Evolutionary conservation across 306 rosid species (phyloP).

Genomic region (Trifolium fragiferum): DNA sequence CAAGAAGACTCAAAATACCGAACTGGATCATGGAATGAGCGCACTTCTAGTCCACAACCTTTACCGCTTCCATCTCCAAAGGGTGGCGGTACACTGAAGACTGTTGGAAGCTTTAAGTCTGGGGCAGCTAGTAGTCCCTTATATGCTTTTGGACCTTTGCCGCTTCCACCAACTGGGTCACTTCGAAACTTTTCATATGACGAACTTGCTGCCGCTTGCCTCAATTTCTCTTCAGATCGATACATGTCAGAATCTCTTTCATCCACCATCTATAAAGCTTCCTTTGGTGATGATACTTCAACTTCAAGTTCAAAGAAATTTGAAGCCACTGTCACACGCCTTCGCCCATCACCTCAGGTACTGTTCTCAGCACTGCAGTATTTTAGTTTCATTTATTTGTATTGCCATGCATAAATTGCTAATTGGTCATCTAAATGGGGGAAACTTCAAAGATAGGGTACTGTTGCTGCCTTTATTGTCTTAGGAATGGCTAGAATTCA

Average conservation of each 20-base stretch:
- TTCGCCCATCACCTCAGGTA: slow-evolving; percentile 33
- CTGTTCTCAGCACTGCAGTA: slow-evolving; percentile 12
- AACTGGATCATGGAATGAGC: slow-evolving; percentile 24
- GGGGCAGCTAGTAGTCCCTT: slow-evolving; percentile 8
- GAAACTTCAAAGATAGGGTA: neutral
- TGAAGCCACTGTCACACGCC: slow-evolving; percentile 32
- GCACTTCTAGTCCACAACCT: slow-evolving; percentile 7
- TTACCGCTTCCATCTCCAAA: slow-evolving; percentile 32
- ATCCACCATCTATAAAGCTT: slow-evolving; percentile 27
- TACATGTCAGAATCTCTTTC: slow-evolving; percentile 32
- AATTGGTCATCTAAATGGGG: neutral
- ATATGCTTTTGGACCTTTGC: slow-evolving; percentile 30
- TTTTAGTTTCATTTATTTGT: neutral
- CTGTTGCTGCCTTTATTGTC: neutral
- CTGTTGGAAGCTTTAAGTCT: slow-evolving; percentile 26
- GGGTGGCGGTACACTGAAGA: slow-evolving; percentile 15
- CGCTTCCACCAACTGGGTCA: slow-evolving; percentile 22
- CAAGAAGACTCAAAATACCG: slow-evolving; percentile 15
- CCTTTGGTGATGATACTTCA: slow-evolving; percentile 25
- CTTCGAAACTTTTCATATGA: slow-evolving; percentile 16
- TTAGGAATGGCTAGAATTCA: neutral
- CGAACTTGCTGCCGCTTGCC: slow-evolving; percentile 29
- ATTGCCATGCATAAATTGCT: slow-evolving; percentile 8
- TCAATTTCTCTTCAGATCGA: slow-evolving; percentile 23
- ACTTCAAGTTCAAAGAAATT: slow-evolving; percentile 32